phyloP scores from a whole-genome alignment of 345 rosid genomes.

The Mangifera indica region DNA sequence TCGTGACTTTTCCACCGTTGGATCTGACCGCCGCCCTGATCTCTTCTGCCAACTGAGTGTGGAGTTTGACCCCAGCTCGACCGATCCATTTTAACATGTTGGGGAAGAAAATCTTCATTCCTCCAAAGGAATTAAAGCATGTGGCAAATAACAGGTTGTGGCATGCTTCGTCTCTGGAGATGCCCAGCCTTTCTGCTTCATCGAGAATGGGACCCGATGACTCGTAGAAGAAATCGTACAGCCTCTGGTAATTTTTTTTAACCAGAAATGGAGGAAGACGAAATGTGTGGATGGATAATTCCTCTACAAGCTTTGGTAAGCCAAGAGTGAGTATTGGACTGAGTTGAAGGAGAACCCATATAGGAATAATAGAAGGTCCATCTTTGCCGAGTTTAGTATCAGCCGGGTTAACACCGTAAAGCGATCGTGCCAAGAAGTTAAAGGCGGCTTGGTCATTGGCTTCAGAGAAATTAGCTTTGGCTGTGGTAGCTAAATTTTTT shows the following conservation, averaged over 20 bases:
- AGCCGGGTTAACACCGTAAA: conserved; percentile 55
- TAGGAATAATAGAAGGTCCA: conserved; percentile 54
- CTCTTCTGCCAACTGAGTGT: conserved; percentile 64
- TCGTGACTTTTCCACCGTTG: conserved; percentile 66
- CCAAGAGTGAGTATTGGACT: conserved; percentile 58
- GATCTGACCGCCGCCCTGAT: conserved; percentile 60
- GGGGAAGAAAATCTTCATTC: conserved; percentile 71
- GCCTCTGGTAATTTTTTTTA: conserved; percentile 65
- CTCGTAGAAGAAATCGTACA: conserved; percentile 68
- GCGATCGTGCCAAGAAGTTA: conserved; percentile 56
- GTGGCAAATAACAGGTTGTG: conserved; percentile 81
- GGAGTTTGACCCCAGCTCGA: conserved; percentile 60
- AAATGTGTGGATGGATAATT: conserved; percentile 49
- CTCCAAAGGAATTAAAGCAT: conserved; percentile 89
- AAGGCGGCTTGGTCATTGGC: conserved; percentile 66
- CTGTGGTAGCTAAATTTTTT: conserved; percentile 50
- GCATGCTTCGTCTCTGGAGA: conserved; percentile 78
- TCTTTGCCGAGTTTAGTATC: conserved; percentile 61
- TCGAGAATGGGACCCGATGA: conserved; percentile 51
- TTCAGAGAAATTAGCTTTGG: conserved; percentile 49
- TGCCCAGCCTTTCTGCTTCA: conserved; percentile 65
- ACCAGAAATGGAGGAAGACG: conserved; percentile 62
- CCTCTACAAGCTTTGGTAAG: conserved; percentile 56
- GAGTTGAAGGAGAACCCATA: conserved; percentile 72
- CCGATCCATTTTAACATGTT: conserved; percentile 67